Conservation (phyloP, 2,329 filamentous ascomycete species). For the Colletotrichum spinosum region DNA sequence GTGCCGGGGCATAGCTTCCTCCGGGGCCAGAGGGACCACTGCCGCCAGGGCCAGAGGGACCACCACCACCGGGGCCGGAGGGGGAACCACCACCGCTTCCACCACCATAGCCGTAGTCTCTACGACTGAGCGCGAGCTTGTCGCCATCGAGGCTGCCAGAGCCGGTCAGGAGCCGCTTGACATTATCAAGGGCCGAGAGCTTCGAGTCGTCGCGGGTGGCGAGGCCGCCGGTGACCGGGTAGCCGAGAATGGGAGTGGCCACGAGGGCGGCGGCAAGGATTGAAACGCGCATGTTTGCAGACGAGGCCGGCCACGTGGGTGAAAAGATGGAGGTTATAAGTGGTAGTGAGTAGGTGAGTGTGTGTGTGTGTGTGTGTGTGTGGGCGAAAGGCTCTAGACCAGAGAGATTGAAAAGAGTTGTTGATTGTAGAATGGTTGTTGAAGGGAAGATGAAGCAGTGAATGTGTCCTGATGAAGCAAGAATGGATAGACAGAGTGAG, state of each 20-base stretch:
- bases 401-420: conserved; percentile 6
- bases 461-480: conserved; percentile 10
- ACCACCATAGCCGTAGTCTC: conserved; percentile 7
- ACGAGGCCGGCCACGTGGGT: background rate
- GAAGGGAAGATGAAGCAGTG: conserved; percentile 5
- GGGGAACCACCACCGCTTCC: background rate
- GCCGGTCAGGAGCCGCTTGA: conserved; percentile 9
- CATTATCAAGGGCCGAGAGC: conserved; percentile 6
- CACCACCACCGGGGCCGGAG: background rate
- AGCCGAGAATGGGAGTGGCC: conserved; percentile 8
- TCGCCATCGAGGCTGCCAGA: background rate
- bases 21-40: background rate
- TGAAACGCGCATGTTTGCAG: conserved; percentile 1
- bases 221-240: conserved; percentile 3
- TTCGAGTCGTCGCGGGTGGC: conserved; percentile 6
- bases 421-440: background rate
- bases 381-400: conserved; percentile 7
- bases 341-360: background rate
- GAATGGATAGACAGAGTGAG: background rate
- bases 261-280: conserved; percentile 12
- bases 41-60: background rate
- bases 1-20: no score
- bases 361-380: background rate
- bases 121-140: background rate
- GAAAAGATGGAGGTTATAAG: conserved; percentile 6